These are phyloP conservation scores for Durotheca rogersii DNA, from an alignment of 495 filamentous ascomycete genomes.

Conservation along the genomic window DNA sequence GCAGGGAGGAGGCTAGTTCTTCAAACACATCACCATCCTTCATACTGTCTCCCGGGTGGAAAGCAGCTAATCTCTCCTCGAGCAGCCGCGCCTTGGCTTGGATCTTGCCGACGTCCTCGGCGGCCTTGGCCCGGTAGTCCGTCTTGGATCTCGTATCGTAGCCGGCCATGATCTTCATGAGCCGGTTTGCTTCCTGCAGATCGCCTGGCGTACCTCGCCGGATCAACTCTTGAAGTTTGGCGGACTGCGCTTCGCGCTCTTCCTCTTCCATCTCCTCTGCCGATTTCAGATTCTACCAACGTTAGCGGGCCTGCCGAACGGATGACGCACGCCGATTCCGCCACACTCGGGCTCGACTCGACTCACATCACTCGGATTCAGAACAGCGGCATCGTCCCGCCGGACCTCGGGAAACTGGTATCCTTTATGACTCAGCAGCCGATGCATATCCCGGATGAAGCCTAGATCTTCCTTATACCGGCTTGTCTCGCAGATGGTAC, in stretches of 20 bases:
- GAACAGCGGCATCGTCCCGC: constrained; percentile 89
- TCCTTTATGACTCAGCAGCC: constrained; percentile 91
- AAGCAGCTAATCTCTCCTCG: constrained; percentile 87
- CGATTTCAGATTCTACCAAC: constrained; percentile 78
- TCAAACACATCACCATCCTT: constrained; percentile 92
- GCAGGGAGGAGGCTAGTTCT: constrained; percentile 88
- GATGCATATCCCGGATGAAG: constrained; percentile 97
- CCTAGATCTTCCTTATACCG: constrained; percentile 96
- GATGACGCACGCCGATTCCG: background rate
- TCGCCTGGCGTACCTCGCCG: constrained; percentile 87
- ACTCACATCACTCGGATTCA: constrained; percentile 96
- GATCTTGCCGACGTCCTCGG: constrained; percentile 89
- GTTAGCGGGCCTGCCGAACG: constrained; percentile 11
- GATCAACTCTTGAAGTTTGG: constrained; percentile 96
- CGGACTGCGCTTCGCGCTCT: constrained; percentile 89
- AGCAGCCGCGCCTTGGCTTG: constrained; percentile 89
- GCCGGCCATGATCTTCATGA: constrained; percentile 99
- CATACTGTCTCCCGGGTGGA: constrained; percentile 78
- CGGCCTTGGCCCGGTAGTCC: constrained; percentile 95
- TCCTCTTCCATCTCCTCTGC: constrained; percentile 99
- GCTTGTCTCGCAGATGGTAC: constrained; percentile 96
- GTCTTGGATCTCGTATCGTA: constrained; percentile 94
- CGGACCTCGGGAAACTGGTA: constrained; percentile 92
- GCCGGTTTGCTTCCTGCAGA: constrained; percentile 88
- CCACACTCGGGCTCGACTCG: constrained; percentile 3